Base-by-base conservation (phyloP, 495 filamentous ascomycete species). In the Amniculicola lignicola region DNA sequence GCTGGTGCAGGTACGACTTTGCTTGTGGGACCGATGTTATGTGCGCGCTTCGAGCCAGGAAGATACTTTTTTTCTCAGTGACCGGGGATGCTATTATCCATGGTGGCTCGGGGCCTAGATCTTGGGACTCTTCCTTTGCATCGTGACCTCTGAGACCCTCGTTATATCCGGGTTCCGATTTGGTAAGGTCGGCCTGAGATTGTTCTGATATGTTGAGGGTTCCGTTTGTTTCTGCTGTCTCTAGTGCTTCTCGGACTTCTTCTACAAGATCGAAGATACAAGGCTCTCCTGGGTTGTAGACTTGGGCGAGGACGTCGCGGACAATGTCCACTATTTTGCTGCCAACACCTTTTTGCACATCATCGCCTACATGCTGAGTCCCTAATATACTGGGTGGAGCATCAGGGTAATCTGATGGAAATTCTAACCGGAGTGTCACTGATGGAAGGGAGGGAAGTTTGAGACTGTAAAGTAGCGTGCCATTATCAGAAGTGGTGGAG, bases 221-320 rank as follows among this genome's bases (percentile, higher is more conserved):
- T 21, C 56, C 61, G 4, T 59, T 18, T 36, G 61, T 54, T 36
- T 61, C 40, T 4, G 52, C 53, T 29, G 65, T 68, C 42, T 72
- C 74, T 61, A 82, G 64, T 42, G 78, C 73, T 40, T 77, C 67
- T 7, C 46, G 52, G 16, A 85, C 60, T 55, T 83, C 81, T 64
- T 90, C 89, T 35, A 95, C 79, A 2, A 93, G 76, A 52, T 96
- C 90, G 56, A 89, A 98, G 2, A 98, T 71, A 65, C 90, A 96
- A 4, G 95, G 89, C 40, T 82, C 77, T 0, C 93, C 90, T 1
- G 82, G 79, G 49, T 79, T 73, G 68, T 82, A 93, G 10, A 86
- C 77, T 24, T 77, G 75, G 2, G 74, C 71, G 25, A 96, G 69
- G 0, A 85, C 82, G 48, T 84, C 77, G 22, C 82, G 75, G 35